A percentile compares a stretch with the other conserved stretches of the same genome.
These are phyloP conservation scores for Fusarium continuum DNA, from an alignment of 2,329 filamentous ascomycete genomes.

Conservation along the genomic window DNA sequence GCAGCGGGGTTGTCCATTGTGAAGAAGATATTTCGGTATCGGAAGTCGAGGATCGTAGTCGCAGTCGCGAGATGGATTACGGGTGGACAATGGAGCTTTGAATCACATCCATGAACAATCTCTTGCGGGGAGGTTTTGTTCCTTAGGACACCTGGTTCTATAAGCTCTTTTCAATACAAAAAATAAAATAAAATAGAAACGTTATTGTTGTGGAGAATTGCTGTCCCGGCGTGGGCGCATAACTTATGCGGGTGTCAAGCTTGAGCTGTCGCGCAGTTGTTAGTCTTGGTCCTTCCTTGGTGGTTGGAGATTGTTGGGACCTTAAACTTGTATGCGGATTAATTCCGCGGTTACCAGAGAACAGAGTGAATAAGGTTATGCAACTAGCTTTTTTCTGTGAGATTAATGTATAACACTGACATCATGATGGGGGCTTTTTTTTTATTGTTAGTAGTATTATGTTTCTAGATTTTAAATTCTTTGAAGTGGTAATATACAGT, in stretches of 20 bases:
- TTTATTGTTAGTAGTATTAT: too few relatives aligned
- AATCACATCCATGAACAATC: slow-evolving; percentile 14
- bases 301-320: slow-evolving; percentile 25
- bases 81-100: slow-evolving; percentile 11
- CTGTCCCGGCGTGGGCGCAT: slow-evolving; percentile 16
- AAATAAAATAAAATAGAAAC: neutral
- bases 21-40: neutral
- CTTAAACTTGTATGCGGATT: slow-evolving; percentile 13
- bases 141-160: neutral
- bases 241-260: slow-evolving; percentile 12
- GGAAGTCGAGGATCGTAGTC: neutral
- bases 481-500: too few relatives aligned
- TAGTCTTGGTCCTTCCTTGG: neutral
- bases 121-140: neutral
- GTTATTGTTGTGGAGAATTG: neutral
- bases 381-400: neutral
- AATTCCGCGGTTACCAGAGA: too few relatives aligned
- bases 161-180: neutral
- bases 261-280: slow-evolving; percentile 26
- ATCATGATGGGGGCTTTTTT: too few relatives aligned
- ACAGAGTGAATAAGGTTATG: too few relatives aligned
- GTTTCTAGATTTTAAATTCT: neutral
- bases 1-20: slow-evolving; percentile 42
- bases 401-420: too few relatives aligned
- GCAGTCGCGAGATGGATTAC: slow-evolving; percentile 2